Evolutionary conservation across 2,329 filamentous ascomycete species (phyloP).

Genomic region (Pezicula rhizophila): DNA sequence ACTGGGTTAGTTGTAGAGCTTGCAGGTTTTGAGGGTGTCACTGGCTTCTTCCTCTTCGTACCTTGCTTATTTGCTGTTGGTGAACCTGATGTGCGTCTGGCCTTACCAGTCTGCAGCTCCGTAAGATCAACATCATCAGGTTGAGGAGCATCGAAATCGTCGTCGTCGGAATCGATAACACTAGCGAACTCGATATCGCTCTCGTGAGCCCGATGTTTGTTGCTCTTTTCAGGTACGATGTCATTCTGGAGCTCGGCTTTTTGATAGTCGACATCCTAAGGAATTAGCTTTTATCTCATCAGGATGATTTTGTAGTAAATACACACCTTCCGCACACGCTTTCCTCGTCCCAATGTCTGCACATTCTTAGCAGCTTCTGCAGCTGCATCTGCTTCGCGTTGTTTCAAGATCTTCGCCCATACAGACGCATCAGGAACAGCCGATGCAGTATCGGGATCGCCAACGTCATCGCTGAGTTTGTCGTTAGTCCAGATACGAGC

Average conservation of each 20-base stretch:
- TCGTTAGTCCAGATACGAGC: constrained; percentile 91
- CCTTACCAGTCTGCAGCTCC: constrained; percentile 7
- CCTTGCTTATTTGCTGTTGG: constrained; percentile 9
- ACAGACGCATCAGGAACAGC: constrained; percentile 58
- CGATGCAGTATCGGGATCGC: constrained; percentile 44
- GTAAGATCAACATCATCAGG: constrained; percentile 11
- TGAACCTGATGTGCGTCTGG: neutral
- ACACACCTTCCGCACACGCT: constrained; percentile 42
- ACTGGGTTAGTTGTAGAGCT: neutral
- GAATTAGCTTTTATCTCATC: neutral
- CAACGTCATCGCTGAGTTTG: constrained; percentile 59
- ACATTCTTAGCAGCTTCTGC: constrained; percentile 62
- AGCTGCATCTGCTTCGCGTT: constrained; percentile 74
- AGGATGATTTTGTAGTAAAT: neutral
- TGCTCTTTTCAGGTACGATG: constrained; percentile 10
- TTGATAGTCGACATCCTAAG: constrained; percentile 15
- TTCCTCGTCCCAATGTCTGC: constrained; percentile 79
- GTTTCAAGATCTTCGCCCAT: constrained; percentile 85
- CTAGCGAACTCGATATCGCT: constrained; percentile 28
- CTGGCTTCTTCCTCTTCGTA: neutral
- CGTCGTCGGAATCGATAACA: constrained; percentile 21
- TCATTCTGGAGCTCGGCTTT: constrained; percentile 11
- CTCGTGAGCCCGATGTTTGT: constrained; percentile 7
- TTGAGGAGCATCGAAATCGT: constrained; percentile 21
- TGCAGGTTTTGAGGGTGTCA: neutral